Evolutionary conservation across 331 rosid species (phyloP).

Genomic region (Telfairia occidentalis): DNA sequence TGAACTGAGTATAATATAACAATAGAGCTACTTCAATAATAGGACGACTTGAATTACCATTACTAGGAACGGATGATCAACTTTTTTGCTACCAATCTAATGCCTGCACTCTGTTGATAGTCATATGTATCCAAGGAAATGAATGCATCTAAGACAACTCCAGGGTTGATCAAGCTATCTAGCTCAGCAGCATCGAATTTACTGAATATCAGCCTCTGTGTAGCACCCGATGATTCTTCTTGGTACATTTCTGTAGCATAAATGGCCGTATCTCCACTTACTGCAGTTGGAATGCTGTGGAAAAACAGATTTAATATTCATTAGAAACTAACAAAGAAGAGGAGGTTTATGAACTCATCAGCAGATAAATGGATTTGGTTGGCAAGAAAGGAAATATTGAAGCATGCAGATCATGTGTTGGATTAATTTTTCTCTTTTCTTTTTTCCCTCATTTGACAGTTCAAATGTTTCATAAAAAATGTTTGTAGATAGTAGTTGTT

Average conservation of each 20-base stretch:
- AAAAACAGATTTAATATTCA: background rate
- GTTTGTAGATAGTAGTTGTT: background rate
- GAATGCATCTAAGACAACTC: conserved; percentile 59
- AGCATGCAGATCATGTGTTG: background rate
- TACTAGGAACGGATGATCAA: conserved; percentile 48
- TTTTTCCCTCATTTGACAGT: background rate
- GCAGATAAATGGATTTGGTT: background rate
- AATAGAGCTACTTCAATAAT: background rate
- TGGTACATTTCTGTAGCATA: conserved; percentile 76
- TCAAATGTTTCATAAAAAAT: background rate
- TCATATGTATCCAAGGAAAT: conserved; percentile 74
- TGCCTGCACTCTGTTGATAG: conserved; percentile 79
- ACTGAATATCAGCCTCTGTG: conserved; percentile 45
- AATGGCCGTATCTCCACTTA: conserved; percentile 28
- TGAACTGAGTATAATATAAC: background rate
- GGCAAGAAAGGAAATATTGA: background rate
- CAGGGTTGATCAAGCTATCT: conserved; percentile 39
- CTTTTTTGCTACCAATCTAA: conserved; percentile 60
- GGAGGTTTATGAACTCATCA: background rate
- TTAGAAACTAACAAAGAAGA: background rate
- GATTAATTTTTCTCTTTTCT: background rate
- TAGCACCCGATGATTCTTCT: conserved; percentile 45
- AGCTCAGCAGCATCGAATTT: conserved; percentile 64
- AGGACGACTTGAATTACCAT: background rate
- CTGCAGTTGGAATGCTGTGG: conserved; percentile 67